Evolutionary conservation across 2,329 filamentous ascomycete species (phyloP), one percentile per base, ranked within the genome.

Genomic region (Fusarium vanettenii): DNA sequence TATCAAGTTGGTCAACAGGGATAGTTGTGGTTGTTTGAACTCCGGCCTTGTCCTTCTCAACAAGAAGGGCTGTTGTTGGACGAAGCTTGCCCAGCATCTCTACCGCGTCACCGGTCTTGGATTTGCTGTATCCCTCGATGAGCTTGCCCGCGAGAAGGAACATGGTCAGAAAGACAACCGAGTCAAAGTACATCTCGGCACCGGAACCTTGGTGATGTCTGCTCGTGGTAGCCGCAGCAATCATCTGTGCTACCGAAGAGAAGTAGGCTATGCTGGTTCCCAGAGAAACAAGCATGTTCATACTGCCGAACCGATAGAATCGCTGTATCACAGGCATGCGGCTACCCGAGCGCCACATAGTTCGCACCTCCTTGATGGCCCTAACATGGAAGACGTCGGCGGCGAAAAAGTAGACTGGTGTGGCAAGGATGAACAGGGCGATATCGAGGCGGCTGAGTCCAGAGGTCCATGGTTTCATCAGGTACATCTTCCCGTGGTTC

Each of bases 261-360:
- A 97, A 86, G 81, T 97, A 98, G 2, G 95, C 95, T 70, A 98
- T 94, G 3, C 91, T 93, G 0, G 95, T 97, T 7, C 95, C 95
- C 3, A 97, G 88, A 9, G 93, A 97, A 83, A 98, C 95, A 69
- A 98, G 89, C 85, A 97, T 93, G 80, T 97, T 97, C 95, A 98
- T 98, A 85, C 95, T 98, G 10, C 95, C 95, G 79, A 98, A 98
- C n/a, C 93, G 92, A 81, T 95, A 95, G 79, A 98, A 95, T 16
- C 95, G 88, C 76, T 92, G 89, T 18, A 94, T 77, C 5, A 97
- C 81, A 0, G 94, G 93, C 1, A 92, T 92, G 41, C 89, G 90
- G 80, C 94, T 97, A 31, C 91, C 90, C 3, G 86, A 91, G 25
- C 93, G 89, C 95, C 95, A 98, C 72, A 98, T 86, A 0, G 91